These are phyloP conservation scores for Kodamaea laetipori DNA, from an alignment of 805 yeast genomes.

Conservation along the genomic window DNA sequence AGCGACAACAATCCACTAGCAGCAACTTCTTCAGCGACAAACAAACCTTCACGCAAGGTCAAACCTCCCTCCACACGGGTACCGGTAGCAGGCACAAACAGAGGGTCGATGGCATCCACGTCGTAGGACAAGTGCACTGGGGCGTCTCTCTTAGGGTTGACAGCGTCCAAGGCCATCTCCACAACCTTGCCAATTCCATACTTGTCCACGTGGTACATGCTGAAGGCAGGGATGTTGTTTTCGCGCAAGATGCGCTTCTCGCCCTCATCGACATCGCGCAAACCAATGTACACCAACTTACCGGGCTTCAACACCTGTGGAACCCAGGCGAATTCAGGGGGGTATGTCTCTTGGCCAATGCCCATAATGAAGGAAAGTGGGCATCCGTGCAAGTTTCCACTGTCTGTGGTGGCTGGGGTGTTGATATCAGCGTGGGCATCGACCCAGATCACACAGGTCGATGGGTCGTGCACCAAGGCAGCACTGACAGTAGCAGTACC, in stretches of 20 bases:
- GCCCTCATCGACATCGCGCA: conserved; percentile 88
- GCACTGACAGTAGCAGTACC: conserved; percentile 93
- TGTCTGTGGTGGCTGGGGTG: conserved; percentile 76
- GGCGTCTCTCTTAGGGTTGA: conserved; percentile 64
- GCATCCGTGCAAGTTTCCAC: conserved; percentile 95
- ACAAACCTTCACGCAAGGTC: conserved; percentile 91
- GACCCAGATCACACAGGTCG: conserved; percentile 90
- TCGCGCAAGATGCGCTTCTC: conserved; percentile 77
- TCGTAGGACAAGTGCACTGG: conserved; percentile 94
- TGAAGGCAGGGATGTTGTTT: conserved; percentile 74
- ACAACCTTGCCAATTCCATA: conserved; percentile 90
- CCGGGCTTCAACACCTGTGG: conserved; percentile 63
- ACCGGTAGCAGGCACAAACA: conserved; percentile 94
- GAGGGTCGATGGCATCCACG: conserved; percentile 96
- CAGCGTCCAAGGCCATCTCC: conserved; percentile 80
- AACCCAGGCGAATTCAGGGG: conserved; percentile 81
- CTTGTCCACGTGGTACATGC: conserved; percentile 95
- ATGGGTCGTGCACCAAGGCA: conserved; percentile 74
- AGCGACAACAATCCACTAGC: conserved; percentile 86
- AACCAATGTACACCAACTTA: conserved; percentile 88
- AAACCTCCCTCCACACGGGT: conserved; percentile 97
- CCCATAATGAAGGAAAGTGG: conserved; percentile 93
- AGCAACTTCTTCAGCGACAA: conserved; percentile 88
- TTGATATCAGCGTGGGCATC: conserved; percentile 99
- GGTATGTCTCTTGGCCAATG: conserved; percentile 63